Evolutionary conservation across 768 basidiomycete species (phyloP).

Genomic region (Russula brevipes): DNA sequence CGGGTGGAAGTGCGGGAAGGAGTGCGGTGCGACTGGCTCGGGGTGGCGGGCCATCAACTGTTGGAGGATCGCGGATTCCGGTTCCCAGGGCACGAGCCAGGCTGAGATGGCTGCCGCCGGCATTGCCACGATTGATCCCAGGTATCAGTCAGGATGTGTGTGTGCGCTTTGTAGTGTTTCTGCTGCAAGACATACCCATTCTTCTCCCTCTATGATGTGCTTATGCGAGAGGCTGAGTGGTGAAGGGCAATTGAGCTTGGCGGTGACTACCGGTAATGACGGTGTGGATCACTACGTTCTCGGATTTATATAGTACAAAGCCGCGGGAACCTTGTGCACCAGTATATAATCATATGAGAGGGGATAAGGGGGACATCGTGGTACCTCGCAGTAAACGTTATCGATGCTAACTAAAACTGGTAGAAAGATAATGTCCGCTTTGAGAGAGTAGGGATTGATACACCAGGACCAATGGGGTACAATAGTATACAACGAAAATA

Average conservation of each 20-base stretch:
- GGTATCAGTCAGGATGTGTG: neutral
- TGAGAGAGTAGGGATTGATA: conserved; percentile 2
- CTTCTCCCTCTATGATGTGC: neutral
- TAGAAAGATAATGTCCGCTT: neutral
- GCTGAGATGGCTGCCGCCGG: conserved; percentile 47
- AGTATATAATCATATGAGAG: no score
- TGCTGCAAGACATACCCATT: conserved; percentile 10
- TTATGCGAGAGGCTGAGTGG: no score
- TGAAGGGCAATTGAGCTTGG: no score
- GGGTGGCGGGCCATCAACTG: conserved; percentile 42
- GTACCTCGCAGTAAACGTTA: neutral
- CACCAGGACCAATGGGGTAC: conserved; percentile 4
- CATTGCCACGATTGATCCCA: neutral
- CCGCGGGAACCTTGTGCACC: no score
- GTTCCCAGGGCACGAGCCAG: conserved; percentile 62
- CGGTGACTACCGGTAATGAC: no score
- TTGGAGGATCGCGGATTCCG: conserved; percentile 41
- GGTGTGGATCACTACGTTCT: no score
- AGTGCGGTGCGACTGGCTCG: conserved; percentile 35
- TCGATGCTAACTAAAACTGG: neutral
- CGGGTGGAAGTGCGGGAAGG: conserved; percentile 57
- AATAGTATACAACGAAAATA: conserved; percentile 8
- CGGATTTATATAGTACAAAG: no score
- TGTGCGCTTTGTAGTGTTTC: neutral
- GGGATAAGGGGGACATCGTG: no score